phyloP scores from a whole-genome alignment of 495 filamentous ascomycete genomes.

The Talaromyces borbonicus region DNA sequence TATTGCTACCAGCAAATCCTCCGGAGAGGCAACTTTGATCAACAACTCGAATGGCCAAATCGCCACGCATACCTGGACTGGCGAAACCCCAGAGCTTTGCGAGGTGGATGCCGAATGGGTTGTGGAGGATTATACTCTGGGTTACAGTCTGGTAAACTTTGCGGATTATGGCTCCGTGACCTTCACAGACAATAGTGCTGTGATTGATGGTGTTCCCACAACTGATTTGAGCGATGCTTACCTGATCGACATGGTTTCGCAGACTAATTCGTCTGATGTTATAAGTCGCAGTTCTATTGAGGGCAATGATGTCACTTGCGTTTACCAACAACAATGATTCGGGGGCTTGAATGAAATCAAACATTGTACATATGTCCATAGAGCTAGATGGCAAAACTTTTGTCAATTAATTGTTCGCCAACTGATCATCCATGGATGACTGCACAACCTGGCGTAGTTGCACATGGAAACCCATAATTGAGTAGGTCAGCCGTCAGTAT shows the following conservation, averaged over 20 bases:
- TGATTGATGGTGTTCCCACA: not conserved
- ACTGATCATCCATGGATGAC: too few relatives aligned
- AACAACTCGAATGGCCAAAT: constrained; percentile 44
- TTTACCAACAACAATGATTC: constrained; percentile 3
- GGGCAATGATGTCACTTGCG: constrained; percentile 1
- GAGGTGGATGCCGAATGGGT: constrained; percentile 55
- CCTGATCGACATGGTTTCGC: constrained; percentile 1
- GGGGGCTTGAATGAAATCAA: too few relatives aligned
- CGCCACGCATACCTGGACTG: constrained; percentile 41
- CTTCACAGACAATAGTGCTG: constrained; percentile 24
- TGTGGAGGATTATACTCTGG: constrained; percentile 50
- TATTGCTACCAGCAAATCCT: constrained; percentile 30
- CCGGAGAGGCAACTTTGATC: constrained; percentile 43
- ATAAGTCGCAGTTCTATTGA: not conserved
- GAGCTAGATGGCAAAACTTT: too few relatives aligned
- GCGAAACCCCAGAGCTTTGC: constrained; percentile 20
- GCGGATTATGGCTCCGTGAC: constrained; percentile 42
- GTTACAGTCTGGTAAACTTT: constrained; percentile 37
- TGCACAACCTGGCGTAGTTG: too few relatives aligned
- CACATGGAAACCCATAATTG: too few relatives aligned
- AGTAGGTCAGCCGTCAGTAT: too few relatives aligned
- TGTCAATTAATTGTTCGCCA: too few relatives aligned
- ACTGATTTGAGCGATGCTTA: not conserved
- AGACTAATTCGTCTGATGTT: not conserved
- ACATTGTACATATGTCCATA: not conserved